phyloP scores from a whole-genome alignment of 23 red algal species.

The Gracilaria domingensis region DNA sequence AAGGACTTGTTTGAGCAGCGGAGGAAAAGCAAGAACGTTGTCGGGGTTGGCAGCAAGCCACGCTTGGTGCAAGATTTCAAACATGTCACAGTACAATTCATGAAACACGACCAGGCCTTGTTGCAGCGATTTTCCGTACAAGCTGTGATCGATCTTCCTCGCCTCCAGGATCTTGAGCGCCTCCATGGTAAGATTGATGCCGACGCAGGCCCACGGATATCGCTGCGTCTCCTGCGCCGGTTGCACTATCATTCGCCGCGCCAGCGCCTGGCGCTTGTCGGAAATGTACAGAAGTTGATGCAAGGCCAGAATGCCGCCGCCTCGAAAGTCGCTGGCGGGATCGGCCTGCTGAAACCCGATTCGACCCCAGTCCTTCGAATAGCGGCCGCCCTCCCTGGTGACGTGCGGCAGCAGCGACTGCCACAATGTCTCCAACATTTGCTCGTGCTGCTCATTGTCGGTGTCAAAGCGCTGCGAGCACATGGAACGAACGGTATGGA shows the following conservation, averaged over 20 bases:
- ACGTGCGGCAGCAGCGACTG: slow-evolving; percentile 26
- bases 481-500: background rate
- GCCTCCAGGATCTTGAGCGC: slow-evolving; percentile 65
- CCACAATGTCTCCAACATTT: slow-evolving; percentile 69
- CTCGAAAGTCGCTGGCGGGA: slow-evolving; percentile 90
- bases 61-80: slow-evolving; percentile 69
- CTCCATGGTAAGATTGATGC: slow-evolving; percentile 85
- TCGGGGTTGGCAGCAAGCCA: slow-evolving; percentile 64
- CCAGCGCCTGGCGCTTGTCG: slow-evolving; percentile 43
- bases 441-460: slow-evolving; percentile 32
- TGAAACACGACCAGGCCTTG: slow-evolving; percentile 59
- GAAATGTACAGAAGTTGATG: slow-evolving; percentile 89
- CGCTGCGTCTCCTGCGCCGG: slow-evolving; percentile 35
- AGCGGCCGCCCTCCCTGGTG: slow-evolving; percentile 39
- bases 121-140: slow-evolving; percentile 62
- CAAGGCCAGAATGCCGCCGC: slow-evolving; percentile 82
- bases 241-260: slow-evolving; percentile 71
- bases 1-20: slow-evolving; percentile 34
- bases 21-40: slow-evolving; percentile 64
- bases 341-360: slow-evolving; percentile 95
- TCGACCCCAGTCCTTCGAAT: slow-evolving; percentile 70
- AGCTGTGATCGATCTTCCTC: slow-evolving; percentile 36
- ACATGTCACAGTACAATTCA: slow-evolving; percentile 82
- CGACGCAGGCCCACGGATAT: slow-evolving; percentile 90
- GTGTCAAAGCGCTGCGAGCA: slow-evolving; percentile 10